A percentile compares a stretch with the other conserved stretches of the same genome.
Evolutionary conservation across 352 stramenopile species (phyloP).

Genomic region (Pythium monospermum): DNA sequence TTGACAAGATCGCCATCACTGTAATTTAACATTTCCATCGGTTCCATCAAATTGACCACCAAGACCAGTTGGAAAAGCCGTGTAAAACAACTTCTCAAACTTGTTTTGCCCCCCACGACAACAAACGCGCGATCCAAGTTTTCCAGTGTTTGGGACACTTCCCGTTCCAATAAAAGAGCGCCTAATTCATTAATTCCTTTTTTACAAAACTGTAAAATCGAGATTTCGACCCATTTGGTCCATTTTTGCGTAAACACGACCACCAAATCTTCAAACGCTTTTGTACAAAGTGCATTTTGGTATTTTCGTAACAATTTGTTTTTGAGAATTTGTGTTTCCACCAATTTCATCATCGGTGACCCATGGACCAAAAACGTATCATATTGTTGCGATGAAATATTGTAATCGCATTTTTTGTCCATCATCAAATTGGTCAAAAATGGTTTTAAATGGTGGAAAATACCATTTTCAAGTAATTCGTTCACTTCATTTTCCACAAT

Average conservation of each 20-base stretch:
- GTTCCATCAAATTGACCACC: slow-evolving; percentile 77
- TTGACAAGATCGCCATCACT: slow-evolving; percentile 39
- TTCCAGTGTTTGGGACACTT: slow-evolving; percentile 58
- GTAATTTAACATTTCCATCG: slow-evolving; percentile 67
- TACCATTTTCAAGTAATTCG: slow-evolving; percentile 44
- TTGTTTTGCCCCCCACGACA: slow-evolving; percentile 43
- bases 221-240: slow-evolving; percentile 47
- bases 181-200: slow-evolving; percentile 77
- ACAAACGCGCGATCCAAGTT: no score
- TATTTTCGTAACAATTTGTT: slow-evolving; percentile 64
- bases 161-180: slow-evolving; percentile 70
- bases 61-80: slow-evolving; percentile 75
- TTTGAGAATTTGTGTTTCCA: slow-evolving; percentile 67
- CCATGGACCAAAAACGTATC: slow-evolving; percentile 52
- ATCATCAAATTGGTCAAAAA: slow-evolving; percentile 42
- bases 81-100: slow-evolving; percentile 60
- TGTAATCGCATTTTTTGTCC: slow-evolving; percentile 57
- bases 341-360: slow-evolving; percentile 55
- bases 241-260: slow-evolving; percentile 55
- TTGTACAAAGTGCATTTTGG: slow-evolving; percentile 40
- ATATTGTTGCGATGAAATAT: slow-evolving; percentile 59
- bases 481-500: slow-evolving; percentile 73
- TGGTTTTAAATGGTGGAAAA: slow-evolving; percentile 39
- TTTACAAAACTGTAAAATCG: slow-evolving; percentile 49
- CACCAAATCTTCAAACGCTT: slow-evolving; percentile 68